phyloP scores from a whole-genome alignment of 306 rosid species.

The Fragaria vesca region DNA sequence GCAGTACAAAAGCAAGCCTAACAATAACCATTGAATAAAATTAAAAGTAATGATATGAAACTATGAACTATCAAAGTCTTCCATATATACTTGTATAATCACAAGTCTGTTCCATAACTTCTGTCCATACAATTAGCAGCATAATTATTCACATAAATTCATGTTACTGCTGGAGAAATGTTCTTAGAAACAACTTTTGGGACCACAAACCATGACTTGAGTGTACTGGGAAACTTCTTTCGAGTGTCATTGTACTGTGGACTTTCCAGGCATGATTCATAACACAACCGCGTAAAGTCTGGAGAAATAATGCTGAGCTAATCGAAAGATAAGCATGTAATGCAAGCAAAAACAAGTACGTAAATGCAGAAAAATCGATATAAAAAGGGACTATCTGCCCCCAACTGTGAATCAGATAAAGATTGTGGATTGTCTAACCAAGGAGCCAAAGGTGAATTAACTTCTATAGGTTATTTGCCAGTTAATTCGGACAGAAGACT shows the following conservation, averaged over 20 bases:
- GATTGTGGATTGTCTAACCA: not conserved
- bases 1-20: not conserved
- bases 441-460: not conserved
- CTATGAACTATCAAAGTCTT: not conserved
- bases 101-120: not conserved
- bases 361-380: not conserved
- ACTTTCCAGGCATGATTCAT: not conserved
- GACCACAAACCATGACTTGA: not conserved
- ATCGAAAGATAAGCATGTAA: not conserved
- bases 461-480: not conserved
- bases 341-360: not conserved
- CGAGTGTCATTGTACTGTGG: not conserved
- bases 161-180: not conserved
- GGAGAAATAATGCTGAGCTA: not conserved
- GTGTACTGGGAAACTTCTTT: not conserved
- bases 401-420: not conserved
- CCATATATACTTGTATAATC: not conserved
- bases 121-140: not conserved
- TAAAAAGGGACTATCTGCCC: not conserved
- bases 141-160: not conserved
- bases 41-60: not conserved
- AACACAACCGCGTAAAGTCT: not conserved
- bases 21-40: no score
- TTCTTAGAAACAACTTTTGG: not conserved
- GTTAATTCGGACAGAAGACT: not conserved